phyloP scores from a whole-genome alignment of 148 eudicot species.

The Arctostaphylos glauca region DNA sequence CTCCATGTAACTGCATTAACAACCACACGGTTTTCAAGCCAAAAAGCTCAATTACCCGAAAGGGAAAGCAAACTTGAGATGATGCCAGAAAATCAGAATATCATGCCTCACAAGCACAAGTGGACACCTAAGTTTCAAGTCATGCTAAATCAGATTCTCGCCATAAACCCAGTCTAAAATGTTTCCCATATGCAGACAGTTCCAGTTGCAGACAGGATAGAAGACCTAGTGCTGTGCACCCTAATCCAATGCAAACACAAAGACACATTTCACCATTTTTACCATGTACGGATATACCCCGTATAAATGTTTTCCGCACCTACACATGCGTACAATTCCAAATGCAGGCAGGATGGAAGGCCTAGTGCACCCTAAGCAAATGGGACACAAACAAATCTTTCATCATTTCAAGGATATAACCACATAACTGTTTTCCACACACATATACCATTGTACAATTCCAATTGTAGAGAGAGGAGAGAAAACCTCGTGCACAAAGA shows the following conservation, averaged over 20 bases:
- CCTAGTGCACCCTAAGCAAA: background rate
- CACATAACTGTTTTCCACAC: no score
- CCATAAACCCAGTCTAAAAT: background rate
- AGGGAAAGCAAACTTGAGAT: background rate
- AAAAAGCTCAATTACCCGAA: background rate
- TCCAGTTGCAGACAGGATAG: background rate
- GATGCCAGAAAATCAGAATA: background rate
- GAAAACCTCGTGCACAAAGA: no score
- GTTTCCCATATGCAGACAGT: background rate
- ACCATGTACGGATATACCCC: background rate
- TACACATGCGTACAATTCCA: background rate
- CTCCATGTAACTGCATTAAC: constrained; percentile 82
- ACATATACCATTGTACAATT: no score
- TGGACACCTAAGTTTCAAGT: background rate
- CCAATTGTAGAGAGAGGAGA: no score
- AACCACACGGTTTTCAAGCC: constrained; percentile 10
- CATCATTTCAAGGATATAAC: background rate
- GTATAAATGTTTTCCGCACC: background rate
- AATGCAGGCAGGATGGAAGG: background rate
- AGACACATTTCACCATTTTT: background rate
- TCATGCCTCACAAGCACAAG: background rate
- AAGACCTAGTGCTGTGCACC: background rate
- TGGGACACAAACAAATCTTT: background rate
- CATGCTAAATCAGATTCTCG: background rate
- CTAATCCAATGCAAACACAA: background rate